Evolutionary conservation across 352 stramenopile genomes (phyloP).

Genomic region (Phytophthora sansomeana): DNA sequence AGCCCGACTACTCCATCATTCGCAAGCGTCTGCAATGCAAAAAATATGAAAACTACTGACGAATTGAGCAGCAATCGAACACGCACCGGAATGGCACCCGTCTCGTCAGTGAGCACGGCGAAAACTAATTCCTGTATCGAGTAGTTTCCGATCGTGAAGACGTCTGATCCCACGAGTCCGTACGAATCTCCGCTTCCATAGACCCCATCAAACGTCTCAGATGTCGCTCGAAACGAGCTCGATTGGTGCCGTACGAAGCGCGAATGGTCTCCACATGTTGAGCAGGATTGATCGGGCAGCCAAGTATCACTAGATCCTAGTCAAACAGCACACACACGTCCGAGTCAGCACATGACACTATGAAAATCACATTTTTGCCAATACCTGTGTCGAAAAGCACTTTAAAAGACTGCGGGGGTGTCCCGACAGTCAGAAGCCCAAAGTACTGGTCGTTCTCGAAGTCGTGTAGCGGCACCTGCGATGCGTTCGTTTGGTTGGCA

Average conservation of each 20-base stretch:
- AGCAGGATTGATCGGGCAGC: slow-evolving; percentile 46
- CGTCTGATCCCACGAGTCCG: slow-evolving; percentile 44
- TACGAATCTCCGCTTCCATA: slow-evolving; percentile 62
- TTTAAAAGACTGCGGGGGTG: slow-evolving; percentile 43
- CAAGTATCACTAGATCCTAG: slow-evolving; percentile 48
- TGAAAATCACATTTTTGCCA: not conserved
- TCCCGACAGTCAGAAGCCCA: slow-evolving; percentile 34
- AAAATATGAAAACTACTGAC: too few species aligned
- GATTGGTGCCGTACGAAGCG: slow-evolving; percentile 48
- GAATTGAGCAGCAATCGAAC: not conserved
- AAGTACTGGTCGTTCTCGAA: slow-evolving; percentile 44
- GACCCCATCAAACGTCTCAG: slow-evolving; percentile 46
- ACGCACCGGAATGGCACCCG: slow-evolving; percentile 52
- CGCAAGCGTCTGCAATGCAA: slow-evolving; percentile 47
- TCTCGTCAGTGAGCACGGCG: slow-evolving; percentile 54
- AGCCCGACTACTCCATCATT: slow-evolving; percentile 66
- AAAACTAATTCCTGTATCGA: slow-evolving; percentile 42
- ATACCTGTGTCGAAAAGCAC: slow-evolving; percentile 22
- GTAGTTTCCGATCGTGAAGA: slow-evolving; percentile 47
- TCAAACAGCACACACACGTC: not conserved
- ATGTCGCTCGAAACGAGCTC: slow-evolving; percentile 32
- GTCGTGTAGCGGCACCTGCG: slow-evolving; percentile 33
- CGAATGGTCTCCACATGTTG: slow-evolving; percentile 62
- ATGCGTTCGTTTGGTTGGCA: not conserved
- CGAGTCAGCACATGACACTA: not conserved